Percentiles rank a stretch among this genome's conserved stretches.
Evolutionary conservation across 805 yeast species (phyloP).

Genomic region (Lipomyces lipofer): DNA sequence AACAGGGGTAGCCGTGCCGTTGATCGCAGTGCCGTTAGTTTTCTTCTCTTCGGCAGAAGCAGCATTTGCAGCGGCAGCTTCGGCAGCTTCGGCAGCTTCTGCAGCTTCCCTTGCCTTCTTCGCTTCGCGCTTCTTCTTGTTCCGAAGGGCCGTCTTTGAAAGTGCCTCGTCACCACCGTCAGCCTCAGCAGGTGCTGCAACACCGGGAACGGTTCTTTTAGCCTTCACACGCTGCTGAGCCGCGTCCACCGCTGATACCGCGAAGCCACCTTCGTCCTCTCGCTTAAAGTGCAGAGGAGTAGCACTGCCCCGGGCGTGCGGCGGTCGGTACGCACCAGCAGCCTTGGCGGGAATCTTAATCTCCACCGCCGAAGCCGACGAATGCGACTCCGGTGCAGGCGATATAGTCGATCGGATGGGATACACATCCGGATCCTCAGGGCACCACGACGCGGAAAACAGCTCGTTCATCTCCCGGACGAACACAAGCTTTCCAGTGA

Average conservation of each 20-base stretch:
- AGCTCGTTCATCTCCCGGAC: constrained; percentile 80
- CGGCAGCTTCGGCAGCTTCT: constrained; percentile 16
- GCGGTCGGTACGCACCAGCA: constrained; percentile 93
- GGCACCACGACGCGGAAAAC: constrained; percentile 81
- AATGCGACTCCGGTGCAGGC: constrained; percentile 65
- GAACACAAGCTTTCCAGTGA: constrained; percentile 76
- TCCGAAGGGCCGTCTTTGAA: constrained; percentile 67
- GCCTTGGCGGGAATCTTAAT: constrained; percentile 54
- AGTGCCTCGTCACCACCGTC: constrained; percentile 60
- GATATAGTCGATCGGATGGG: constrained; percentile 48
- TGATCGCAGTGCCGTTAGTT: constrained; percentile 49
- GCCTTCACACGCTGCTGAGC: constrained; percentile 27
- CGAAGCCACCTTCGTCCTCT: constrained; percentile 32
- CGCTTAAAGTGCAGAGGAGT: constrained; percentile 38
- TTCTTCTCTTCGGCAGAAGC: constrained; percentile 28
- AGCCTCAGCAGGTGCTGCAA: constrained; percentile 39
- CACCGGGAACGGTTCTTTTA: constrained; percentile 37
- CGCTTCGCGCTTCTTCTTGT: constrained; percentile 72
- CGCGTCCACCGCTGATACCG: constrained; percentile 24
- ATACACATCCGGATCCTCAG: constrained; percentile 51
- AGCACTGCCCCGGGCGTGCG: constrained; percentile 71
- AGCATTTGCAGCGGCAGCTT: constrained; percentile 25
- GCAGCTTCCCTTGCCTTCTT: constrained; percentile 34
- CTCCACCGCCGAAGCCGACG: constrained; percentile 57
- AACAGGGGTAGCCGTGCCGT: constrained; percentile 51